Percentiles rank a stretch among this genome's conserved stretches.
Evolutionary conservation across 73 alveolate species (phyloP).

Genomic region (Paraurostyla sp.): DNA sequence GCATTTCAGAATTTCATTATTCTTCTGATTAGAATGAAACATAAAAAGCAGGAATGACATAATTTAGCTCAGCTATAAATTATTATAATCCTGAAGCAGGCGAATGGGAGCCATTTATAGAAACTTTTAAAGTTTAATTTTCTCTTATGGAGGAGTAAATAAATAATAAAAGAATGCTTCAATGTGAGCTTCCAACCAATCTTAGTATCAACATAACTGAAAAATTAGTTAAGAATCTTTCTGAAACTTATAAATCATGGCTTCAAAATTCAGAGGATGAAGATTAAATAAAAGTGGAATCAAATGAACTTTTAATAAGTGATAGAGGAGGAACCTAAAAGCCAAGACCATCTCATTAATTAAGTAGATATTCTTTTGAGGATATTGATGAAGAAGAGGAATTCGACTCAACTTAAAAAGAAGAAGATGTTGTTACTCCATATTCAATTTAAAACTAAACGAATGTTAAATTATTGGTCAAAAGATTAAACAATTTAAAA

Average conservation of each 20-base stretch:
- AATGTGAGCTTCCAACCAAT: not conserved
- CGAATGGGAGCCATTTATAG: slow-evolving; percentile 77
- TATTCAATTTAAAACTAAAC: slow-evolving; percentile 59
- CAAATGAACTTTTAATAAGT: not conserved
- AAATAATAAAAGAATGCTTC: slow-evolving; percentile 5
- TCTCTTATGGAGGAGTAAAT: slow-evolving; percentile 17
- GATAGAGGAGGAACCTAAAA: slow-evolving; percentile 32
- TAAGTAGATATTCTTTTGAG: slow-evolving; percentile 15
- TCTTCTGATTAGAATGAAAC: slow-evolving; percentile 38
- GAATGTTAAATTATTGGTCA: slow-evolving; percentile 4
- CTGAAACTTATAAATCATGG: slow-evolving; percentile 54
- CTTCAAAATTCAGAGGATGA: not conserved
- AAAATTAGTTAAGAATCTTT: slow-evolving; percentile 58
- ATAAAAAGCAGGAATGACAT: slow-evolving; percentile 42
- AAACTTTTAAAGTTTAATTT: slow-evolving; percentile 19
- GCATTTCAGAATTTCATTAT: slow-evolving; percentile 54
- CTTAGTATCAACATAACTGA: slow-evolving; percentile 59
- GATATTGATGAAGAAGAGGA: slow-evolving; percentile 58
- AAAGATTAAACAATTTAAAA: not conserved
- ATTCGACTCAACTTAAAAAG: slow-evolving; percentile 20
- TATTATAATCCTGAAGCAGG: slow-evolving; percentile 64
- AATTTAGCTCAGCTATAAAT: slow-evolving; percentile 33
- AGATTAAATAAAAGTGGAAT: not conserved
- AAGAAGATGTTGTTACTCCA: slow-evolving; percentile 69
- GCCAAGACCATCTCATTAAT: not conserved